Evolutionary conservation across 306 rosid genomes (phyloP).

Genomic region (Ormosia semicastrata): DNA sequence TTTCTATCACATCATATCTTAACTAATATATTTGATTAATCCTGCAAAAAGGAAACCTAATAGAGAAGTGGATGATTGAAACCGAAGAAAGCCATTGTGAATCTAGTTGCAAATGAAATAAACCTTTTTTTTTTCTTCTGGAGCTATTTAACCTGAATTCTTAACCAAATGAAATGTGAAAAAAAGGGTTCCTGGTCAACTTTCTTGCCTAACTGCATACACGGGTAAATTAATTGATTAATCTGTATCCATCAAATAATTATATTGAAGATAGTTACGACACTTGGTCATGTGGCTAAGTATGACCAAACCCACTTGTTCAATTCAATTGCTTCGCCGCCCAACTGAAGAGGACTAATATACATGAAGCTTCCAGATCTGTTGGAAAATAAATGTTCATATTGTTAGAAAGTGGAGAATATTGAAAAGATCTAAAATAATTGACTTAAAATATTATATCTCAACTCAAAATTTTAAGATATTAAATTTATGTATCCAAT

Average conservation of each 20-base stretch:
- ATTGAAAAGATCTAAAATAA: too few relatives aligned
- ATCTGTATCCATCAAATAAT: neutral
- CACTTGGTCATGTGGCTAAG: conserved; percentile 1
- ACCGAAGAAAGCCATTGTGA: conserved; percentile 1
- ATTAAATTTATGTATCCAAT: too few relatives aligned
- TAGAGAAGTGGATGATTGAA: neutral
- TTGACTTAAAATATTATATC: neutral
- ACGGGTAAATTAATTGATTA: neutral
- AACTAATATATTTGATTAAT: too few relatives aligned
- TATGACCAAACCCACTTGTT: neutral
- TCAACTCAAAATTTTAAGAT: too few relatives aligned
- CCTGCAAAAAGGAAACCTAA: neutral
- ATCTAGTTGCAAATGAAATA: neutral
- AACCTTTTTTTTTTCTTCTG: neutral
- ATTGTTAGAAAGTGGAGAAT: too few relatives aligned
- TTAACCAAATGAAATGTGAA: neutral
- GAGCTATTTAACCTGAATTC: neutral
- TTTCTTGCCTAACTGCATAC: neutral
- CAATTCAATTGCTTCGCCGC: neutral
- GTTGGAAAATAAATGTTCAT: too few relatives aligned
- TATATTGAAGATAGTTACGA: neutral
- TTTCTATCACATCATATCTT: too few relatives aligned
- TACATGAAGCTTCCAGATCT: neutral
- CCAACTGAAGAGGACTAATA: neutral
- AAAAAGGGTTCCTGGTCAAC: neutral